Base-by-base conservation (phyloP, 1,284 basidiomycete genomes). In the Phlebopus sp. region DNA sequence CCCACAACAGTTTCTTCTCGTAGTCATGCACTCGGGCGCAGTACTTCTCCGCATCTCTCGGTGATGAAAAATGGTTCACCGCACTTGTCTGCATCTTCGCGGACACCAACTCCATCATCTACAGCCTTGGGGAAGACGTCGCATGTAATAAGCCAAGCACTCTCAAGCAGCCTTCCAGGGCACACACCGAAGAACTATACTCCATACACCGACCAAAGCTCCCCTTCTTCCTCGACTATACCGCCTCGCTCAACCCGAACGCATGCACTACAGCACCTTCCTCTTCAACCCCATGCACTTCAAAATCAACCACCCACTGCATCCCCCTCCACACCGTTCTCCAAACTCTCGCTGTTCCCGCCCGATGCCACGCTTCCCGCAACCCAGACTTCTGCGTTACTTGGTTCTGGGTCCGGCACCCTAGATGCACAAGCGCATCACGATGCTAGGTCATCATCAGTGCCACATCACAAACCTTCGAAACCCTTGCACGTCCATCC, bases 281-380 rank as follows among this genome's bases (percentile, higher is more conserved):
- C 46, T 7, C 27, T 44, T 4, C 51, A 55, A 10, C 29, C 18
- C 7, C 43, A 45, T 5, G 30, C 47, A 7, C 27, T 42, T 10
- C 15, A 37, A 27, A 37, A 46, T 23, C 27, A 47, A n/a, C 36
- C 32, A 3, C 38, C 52, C 37, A 62, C 53, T 2, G 48, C 56
- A 13, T 73, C 71, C 0, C 71, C 71, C 9, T 71, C 71, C 1
- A 53, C 55, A 11, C 54, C 68, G n/a, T 72, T 72, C 48, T 67
- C 71, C 34, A 72, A 64, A 44, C 59, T 73, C 29, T 70, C 63
- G 7, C 37, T 72, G 19, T 56, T 67, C 39, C 67, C 66, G 2
- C 66, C 70, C 8, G 56, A 59, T 21, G 49, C 39, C 36, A 23
- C 29, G 27, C 47, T 40, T 32, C 53, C 51, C 29, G 48, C 45